Conservation (phyloP, 1,284 basidiomycete genomes). For the Moesziomyces globuligerus region DNA sequence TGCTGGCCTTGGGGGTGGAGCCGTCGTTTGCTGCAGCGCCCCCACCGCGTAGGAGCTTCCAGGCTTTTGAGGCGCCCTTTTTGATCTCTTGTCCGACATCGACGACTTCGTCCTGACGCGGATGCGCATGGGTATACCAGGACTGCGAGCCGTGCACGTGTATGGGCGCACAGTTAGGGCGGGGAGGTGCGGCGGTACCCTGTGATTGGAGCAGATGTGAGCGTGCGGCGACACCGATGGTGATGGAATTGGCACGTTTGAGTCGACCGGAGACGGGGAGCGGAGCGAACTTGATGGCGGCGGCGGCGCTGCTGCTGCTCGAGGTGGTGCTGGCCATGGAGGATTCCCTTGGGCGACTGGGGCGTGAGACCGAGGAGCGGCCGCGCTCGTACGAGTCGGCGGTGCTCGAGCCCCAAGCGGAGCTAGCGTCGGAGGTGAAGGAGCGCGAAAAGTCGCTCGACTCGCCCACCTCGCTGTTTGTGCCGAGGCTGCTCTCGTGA, state of each 20-base stretch:
- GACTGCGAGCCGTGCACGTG: constrained; percentile 42
- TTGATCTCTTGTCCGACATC: constrained; percentile 57
- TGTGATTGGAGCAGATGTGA: constrained; percentile 61
- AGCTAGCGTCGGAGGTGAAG: constrained; percentile 22
- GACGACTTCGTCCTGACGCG: constrained; percentile 40
- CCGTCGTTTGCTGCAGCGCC: constrained; percentile 17
- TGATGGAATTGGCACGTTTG: constrained; percentile 63
- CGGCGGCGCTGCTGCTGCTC: constrained; percentile 37
- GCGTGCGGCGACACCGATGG: constrained; percentile 62
- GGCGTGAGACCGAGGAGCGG: background rate
- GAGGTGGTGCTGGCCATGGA: constrained; percentile 33
- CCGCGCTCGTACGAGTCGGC: constrained; percentile 18
- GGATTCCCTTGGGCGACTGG: constrained; percentile 16
- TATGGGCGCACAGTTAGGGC: constrained; percentile 23
- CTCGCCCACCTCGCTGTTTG: constrained; percentile 25
- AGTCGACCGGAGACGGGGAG: constrained; percentile 54
- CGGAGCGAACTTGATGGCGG: constrained; percentile 59
- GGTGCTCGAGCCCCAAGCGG: constrained; percentile 12
- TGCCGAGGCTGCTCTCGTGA: constrained; percentile 26
- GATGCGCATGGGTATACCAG: constrained; percentile 29
- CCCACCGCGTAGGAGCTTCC: constrained; percentile 49
- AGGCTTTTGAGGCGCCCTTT: constrained; percentile 51
- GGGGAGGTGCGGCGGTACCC: constrained; percentile 42
- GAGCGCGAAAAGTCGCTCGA: constrained; percentile 21
- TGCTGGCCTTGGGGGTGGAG: constrained; percentile 5